Percentiles rank a stretch among this genome's conserved stretches.
Evolutionary conservation across 441 rosid species (phyloP).

Genomic region (Breynia disticha): DNA sequence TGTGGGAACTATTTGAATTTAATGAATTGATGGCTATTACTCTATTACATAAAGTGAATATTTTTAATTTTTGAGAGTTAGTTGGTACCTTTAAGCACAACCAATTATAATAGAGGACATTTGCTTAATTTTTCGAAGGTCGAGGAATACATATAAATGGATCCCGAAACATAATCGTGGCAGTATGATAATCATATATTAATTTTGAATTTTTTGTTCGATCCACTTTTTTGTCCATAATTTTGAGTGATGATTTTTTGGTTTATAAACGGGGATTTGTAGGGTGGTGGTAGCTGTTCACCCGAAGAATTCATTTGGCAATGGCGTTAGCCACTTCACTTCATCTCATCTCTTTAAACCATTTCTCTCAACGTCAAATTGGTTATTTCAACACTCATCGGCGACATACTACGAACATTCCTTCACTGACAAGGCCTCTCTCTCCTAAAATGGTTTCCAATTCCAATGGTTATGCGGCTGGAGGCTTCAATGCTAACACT

Average conservation of each 20-base stretch:
- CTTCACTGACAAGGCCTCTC: background rate
- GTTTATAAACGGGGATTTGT: background rate
- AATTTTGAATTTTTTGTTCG: too few relatives aligned
- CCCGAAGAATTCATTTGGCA: background rate
- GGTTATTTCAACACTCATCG: slow-evolving; percentile 5
- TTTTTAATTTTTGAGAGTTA: too few relatives aligned
- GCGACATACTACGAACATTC: background rate
- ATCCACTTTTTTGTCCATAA: too few relatives aligned
- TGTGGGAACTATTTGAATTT: too few relatives aligned
- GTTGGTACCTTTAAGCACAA: too few relatives aligned
- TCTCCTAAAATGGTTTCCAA: slow-evolving; percentile 19
- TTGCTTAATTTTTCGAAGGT: too few relatives aligned
- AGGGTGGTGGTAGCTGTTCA: background rate
- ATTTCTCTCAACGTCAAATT: background rate
- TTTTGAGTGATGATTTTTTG: background rate
- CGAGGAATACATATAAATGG: too few relatives aligned
- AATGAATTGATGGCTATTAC: too few relatives aligned
- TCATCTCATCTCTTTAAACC: slow-evolving; percentile 3
- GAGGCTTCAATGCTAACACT: background rate
- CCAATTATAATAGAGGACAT: too few relatives aligned
- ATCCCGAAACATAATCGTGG: too few relatives aligned
- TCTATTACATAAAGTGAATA: too few relatives aligned
- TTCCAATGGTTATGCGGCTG: slow-evolving; percentile 31
- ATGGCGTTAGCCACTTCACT: slow-evolving; percentile 21
- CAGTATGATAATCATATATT: too few relatives aligned